Percentiles rank a stretch among this genome's conserved stretches.
phyloP scores from a whole-genome alignment of 2,329 filamentous ascomycete species.

The Ceratocystis colombiana region DNA sequence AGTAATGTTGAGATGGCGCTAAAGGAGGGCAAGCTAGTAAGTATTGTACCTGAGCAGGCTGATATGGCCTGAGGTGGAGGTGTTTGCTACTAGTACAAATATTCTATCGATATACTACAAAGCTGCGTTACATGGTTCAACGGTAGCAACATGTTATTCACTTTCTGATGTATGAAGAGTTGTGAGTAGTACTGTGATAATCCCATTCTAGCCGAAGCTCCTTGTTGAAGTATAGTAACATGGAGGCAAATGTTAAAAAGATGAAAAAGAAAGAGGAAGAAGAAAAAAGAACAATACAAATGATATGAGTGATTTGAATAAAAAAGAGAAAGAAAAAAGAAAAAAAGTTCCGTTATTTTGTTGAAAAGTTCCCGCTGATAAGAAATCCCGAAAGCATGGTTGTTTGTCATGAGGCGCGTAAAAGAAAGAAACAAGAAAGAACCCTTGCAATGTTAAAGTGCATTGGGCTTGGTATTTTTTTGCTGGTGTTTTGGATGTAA shows the following conservation, averaged over 20 bases:
- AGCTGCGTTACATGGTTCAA: neutral
- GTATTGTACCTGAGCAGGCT: conserved; percentile 61
- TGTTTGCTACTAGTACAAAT: neutral
- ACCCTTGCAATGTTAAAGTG: conserved; percentile 25
- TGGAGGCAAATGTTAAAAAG: conserved; percentile 24
- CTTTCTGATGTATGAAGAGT: neutral
- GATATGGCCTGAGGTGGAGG: conserved; percentile 15
- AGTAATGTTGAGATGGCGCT: conserved; percentile 57
- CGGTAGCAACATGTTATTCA: neutral
- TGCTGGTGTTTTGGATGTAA: conserved; percentile 27
- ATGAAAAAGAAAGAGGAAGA: conserved; percentile 29
- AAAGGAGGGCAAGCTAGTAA: conserved; percentile 52
- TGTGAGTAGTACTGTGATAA: conserved; percentile 17
- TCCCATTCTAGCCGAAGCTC: conserved; percentile 20
- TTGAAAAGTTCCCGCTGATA: conserved; percentile 26
- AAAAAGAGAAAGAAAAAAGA: conserved; percentile 15
- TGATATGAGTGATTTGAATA: neutral
- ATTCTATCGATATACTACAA: neutral
- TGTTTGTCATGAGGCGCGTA: conserved; percentile 25
- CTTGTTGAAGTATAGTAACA: conserved; percentile 18
- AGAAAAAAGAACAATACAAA: neutral
- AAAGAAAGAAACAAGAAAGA: conserved; percentile 21
- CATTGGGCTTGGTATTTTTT: conserved; percentile 25
- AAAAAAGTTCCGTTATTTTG: conserved; percentile 25
- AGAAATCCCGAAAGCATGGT: conserved; percentile 26